These are phyloP conservation scores for Claviceps arundinis DNA, from an alignment of 2,329 filamentous ascomycete species.

Conservation along the genomic window DNA sequence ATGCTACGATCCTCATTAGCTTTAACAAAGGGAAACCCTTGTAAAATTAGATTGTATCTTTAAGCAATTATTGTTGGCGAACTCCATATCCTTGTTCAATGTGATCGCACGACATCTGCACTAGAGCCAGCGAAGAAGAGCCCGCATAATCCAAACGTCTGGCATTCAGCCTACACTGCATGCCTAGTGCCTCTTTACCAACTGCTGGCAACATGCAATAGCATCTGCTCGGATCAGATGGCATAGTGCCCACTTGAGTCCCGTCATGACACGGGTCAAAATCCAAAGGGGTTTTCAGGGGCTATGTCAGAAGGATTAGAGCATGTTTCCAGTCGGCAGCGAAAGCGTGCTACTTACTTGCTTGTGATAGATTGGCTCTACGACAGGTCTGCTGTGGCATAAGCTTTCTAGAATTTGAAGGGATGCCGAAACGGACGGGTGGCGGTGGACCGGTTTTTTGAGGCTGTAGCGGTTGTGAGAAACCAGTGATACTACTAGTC, in stretches of 20 bases:
- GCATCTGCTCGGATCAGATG: not conserved
- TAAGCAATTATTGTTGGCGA: not conserved
- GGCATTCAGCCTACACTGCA: not conserved
- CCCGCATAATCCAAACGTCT: not conserved
- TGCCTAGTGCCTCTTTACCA: not conserved
- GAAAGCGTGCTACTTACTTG: constrained; percentile 54
- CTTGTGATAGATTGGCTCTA: constrained; percentile 82
- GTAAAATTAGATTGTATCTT: not conserved
- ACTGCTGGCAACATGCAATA: not conserved
- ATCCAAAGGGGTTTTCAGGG: constrained; percentile 41
- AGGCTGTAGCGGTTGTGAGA: constrained; percentile 33
- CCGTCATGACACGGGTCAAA: constrained; percentile 16
- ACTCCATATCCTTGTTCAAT: not conserved
- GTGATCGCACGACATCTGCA: not conserved
- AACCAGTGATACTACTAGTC: constrained; percentile 37
- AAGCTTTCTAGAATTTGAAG: constrained; percentile 59
- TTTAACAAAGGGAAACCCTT: not conserved
- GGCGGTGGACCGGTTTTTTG: constrained; percentile 57
- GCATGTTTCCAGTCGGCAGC: not conserved
- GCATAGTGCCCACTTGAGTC: not conserved
- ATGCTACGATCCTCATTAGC: not conserved
- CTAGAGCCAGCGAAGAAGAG: not conserved
- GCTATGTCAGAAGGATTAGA: constrained; percentile 19
- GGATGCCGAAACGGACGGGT: constrained; percentile 76
- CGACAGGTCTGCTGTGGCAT: constrained; percentile 76